phyloP scores from a whole-genome alignment of 2,329 filamentous ascomycete species.

The Didymella exigua region DNA sequence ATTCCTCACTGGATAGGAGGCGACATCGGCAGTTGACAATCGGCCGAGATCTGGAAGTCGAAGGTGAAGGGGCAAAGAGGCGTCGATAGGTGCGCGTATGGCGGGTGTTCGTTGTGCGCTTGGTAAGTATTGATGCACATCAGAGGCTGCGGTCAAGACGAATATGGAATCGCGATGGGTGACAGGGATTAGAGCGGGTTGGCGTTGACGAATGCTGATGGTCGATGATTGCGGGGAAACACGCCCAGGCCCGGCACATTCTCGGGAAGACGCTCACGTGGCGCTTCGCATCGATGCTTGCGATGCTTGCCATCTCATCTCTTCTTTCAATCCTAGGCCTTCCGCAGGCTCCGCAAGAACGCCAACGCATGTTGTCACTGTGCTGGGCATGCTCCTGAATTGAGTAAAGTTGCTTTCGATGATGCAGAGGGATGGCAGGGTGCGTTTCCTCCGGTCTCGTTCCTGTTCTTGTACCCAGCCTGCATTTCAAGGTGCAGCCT shows the following conservation, averaged over 20 bases:
- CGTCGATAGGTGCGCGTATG: background rate
- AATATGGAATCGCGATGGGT: background rate
- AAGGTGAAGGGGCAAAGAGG: background rate
- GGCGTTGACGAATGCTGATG: background rate
- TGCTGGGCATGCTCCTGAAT: background rate
- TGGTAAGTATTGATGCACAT: background rate
- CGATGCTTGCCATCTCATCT: constrained; percentile 1
- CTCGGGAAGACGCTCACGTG: constrained; percentile 9
- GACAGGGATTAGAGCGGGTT: background rate
- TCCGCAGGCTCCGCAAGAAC: background rate
- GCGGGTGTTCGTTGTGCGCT: background rate
- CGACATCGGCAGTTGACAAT: constrained; percentile 5
- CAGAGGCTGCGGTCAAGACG: background rate
- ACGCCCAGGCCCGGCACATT: background rate
- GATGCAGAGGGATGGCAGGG: background rate
- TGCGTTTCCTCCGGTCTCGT: background rate
- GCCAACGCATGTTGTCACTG: background rate
- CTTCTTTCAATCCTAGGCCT: background rate
- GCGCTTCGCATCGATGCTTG: background rate
- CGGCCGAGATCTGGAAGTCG: background rate
- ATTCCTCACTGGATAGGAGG: background rate
- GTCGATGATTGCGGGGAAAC: constrained; percentile 3
- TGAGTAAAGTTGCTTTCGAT: background rate
- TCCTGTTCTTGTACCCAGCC: too few relatives aligned
- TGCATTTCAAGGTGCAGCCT: too few relatives aligned